phyloP scores from a whole-genome alignment of 768 basidiomycete genomes.

The Hypholoma sublateritium region DNA sequence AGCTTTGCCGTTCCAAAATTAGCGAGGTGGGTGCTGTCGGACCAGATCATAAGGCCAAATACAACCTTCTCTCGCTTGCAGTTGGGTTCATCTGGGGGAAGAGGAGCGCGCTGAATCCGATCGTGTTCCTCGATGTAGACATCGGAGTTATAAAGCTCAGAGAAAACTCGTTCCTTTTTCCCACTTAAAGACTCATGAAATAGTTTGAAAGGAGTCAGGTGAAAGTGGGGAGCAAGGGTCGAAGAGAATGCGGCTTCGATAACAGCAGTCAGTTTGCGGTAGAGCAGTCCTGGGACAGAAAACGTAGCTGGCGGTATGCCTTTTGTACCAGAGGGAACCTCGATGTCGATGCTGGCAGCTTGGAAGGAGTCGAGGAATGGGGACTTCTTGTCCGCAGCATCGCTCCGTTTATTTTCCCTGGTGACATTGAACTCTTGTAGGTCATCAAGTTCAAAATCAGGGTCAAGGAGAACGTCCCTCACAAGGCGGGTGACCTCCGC shows the following conservation, averaged over 20 bases:
- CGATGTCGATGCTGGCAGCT: conserved; percentile 15
- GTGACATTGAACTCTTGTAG: conserved; percentile 17
- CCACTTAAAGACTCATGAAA: conserved; percentile 7
- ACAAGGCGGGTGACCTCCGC: conserved; percentile 21
- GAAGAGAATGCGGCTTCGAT: conserved; percentile 20
- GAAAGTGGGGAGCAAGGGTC: conserved; percentile 14
- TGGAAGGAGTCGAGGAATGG: conserved; percentile 14
- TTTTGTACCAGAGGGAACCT: conserved; percentile 23
- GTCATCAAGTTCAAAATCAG: conserved; percentile 19
- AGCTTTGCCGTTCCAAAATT: conserved; percentile 29
- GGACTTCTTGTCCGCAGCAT: conserved; percentile 13
- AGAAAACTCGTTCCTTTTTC: conserved; percentile 13
- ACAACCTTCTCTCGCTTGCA: conserved; percentile 23
- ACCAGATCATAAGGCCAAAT: conserved; percentile 26
- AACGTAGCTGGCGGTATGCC: conserved; percentile 17
- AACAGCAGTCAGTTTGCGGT: conserved; percentile 19
- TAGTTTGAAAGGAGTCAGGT: conserved; percentile 25
- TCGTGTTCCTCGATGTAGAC: conserved; percentile 26
- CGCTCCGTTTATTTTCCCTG: conserved; percentile 13
- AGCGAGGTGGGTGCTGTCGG: conserved; percentile 24
- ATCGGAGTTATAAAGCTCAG: conserved; percentile 29
- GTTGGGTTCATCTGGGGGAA: conserved; percentile 3
- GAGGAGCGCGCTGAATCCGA: conserved; percentile 9
- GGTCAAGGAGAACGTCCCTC: conserved; percentile 19
- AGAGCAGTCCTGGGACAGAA: conserved; percentile 24